phyloP scores from a whole-genome alignment of 75 land plant species.

The Pinus albicaulis region DNA sequence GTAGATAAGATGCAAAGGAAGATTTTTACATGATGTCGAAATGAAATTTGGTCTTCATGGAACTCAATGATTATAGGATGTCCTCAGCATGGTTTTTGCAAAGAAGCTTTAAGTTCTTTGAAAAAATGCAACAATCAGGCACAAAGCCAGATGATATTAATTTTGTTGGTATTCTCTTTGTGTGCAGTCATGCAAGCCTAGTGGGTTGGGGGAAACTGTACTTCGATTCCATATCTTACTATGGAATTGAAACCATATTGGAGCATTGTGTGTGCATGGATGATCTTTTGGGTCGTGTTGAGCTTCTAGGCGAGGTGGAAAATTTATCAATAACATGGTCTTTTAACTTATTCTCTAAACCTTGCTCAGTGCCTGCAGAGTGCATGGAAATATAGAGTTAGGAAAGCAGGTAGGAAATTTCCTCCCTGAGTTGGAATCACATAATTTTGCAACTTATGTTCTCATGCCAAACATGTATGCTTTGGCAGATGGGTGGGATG shows the following conservation, averaged over 20 bases:
- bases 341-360: conserved; percentile 47
- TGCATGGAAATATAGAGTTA: conserved; percentile 39
- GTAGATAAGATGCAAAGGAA: conserved; percentile 39
- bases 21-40: conserved; percentile 36
- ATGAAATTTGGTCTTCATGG: conserved; percentile 64
- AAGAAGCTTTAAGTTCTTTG: conserved; percentile 31
- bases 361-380: conserved; percentile 49
- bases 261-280: conserved; percentile 74
- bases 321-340: conserved; percentile 43
- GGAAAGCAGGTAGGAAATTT: conserved; percentile 48
- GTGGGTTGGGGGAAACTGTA: conserved; percentile 35
- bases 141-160: conserved; percentile 44
- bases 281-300: conserved; percentile 66
- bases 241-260: conserved; percentile 28
- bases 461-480: conserved; percentile 58
- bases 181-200: conserved; percentile 62
- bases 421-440: conserved; percentile 43
- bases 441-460: conserved; percentile 49
- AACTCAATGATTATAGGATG: conserved; percentile 69
- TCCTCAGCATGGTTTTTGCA: conserved; percentile 62
- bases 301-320: conserved; percentile 39
- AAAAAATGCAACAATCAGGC: conserved; percentile 48
- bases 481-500: conserved; percentile 47
- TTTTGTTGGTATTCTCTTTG: conserved; percentile 53
- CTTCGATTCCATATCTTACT: conserved; percentile 38